These are phyloP conservation scores for Coemansia sp. DNA, from an alignment of 371 early-diverging fungal genomes.

Conservation along the genomic window DNA sequence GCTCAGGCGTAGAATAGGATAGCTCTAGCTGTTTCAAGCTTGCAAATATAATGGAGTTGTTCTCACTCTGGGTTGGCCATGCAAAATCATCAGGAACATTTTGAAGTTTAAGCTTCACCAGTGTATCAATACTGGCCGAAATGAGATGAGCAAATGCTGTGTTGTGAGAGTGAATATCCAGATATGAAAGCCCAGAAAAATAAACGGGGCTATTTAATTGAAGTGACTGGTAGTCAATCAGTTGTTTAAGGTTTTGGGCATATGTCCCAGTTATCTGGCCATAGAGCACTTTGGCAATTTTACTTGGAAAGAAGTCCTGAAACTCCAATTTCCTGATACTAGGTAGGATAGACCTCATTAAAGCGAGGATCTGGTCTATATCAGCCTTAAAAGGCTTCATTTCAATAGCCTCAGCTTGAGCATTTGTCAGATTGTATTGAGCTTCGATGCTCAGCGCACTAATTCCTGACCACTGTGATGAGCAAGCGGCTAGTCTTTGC, in stretches of 20 bases:
- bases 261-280: background rate
- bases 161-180: background rate
- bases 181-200: background rate
- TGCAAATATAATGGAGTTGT: background rate
- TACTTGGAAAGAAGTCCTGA: background rate
- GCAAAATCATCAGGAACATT: background rate
- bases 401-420: background rate
- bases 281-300: background rate
- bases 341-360: background rate
- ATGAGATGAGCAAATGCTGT: background rate
- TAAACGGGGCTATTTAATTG: background rate
- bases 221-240: background rate
- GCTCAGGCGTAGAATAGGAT: background rate
- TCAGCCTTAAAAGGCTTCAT: background rate
- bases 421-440: background rate
- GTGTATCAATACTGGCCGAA: background rate
- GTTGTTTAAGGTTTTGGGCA: background rate
- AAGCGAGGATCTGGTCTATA: background rate
- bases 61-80: background rate
- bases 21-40: background rate
- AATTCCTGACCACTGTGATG: background rate
- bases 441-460: background rate
- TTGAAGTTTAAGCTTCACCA: background rate
- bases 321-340: background rate
- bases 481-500: background rate